Evolutionary conservation across 2,329 filamentous ascomycete genomes (phyloP).

Genomic region (Ophiosphaerella herpotricha): DNA sequence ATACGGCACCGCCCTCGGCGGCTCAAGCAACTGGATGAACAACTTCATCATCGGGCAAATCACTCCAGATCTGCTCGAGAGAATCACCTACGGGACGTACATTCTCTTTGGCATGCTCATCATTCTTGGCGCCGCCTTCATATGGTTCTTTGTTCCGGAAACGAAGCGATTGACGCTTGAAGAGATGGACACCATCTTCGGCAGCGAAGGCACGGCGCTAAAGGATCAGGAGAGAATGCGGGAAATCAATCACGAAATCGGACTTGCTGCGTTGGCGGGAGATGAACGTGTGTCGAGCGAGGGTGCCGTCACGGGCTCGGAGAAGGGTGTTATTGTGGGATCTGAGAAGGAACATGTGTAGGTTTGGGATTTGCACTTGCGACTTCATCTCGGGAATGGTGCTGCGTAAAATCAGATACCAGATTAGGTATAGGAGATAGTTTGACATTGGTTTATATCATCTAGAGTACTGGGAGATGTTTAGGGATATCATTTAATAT

Average conservation of each 20-base stretch:
- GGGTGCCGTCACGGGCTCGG: constrained; percentile 14
- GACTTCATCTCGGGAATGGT: too few species aligned
- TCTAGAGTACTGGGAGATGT: too few species aligned
- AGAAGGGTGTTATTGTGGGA: constrained; percentile 18
- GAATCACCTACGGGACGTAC: constrained; percentile 72
- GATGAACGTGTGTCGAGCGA: constrained; percentile 5
- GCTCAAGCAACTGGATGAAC: constrained; percentile 56
- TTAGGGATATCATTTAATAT: too few species aligned
- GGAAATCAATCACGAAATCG: constrained; percentile 72
- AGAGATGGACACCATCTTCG: constrained; percentile 69
- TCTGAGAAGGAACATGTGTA: constrained; percentile 18
- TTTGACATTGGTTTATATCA: too few species aligned
- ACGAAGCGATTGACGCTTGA: constrained; percentile 59
- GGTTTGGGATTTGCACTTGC: neutral
- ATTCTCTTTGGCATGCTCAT: constrained; percentile 71
- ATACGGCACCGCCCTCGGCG: constrained; percentile 72
- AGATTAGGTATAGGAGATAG: too few species aligned
- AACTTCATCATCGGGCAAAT: constrained; percentile 69
- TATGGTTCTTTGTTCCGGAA: constrained; percentile 58
- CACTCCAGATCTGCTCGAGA: constrained; percentile 68
- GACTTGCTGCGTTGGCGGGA: constrained; percentile 52
- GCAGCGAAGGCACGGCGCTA: constrained; percentile 66
- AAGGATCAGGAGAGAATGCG: constrained; percentile 72
- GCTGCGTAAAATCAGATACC: too few species aligned
- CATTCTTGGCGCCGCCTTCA: constrained; percentile 62